These are phyloP conservation scores for Tausonia pullulans DNA, from an alignment of 1,284 basidiomycete genomes.

Conservation along the genomic window DNA sequence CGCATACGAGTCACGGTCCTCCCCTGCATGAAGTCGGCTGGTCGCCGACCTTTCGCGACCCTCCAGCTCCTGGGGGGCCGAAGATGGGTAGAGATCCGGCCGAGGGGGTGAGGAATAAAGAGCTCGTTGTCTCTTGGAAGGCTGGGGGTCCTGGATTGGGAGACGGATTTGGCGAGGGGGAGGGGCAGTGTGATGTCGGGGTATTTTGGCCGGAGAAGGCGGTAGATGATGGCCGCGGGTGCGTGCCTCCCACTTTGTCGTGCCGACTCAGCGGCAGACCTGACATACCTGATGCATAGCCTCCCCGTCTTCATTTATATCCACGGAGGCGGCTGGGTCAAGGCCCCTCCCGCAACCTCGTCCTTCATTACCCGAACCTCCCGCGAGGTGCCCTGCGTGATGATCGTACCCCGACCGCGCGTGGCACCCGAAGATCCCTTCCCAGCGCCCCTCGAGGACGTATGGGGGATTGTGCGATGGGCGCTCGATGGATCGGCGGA, in stretches of 20 bases:
- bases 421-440: slow-evolving; percentile 1
- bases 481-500: background rate
- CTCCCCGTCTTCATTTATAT: slow-evolving; percentile 4
- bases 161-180: background rate
- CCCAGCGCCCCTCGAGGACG: background rate
- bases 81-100: slow-evolving; percentile 4
- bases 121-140: background rate
- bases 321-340: slow-evolving; percentile 3
- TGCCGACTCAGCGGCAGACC: background rate
- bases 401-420: background rate
- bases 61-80: background rate
- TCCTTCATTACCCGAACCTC: slow-evolving; percentile 4
- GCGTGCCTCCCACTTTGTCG: background rate
- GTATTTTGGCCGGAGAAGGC: background rate
- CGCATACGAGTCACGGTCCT: background rate
- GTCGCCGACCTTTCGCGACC: background rate
- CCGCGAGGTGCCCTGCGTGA: background rate
- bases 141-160: background rate
- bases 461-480: background rate
- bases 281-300: background rate
- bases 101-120: background rate
- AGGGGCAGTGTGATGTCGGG: background rate
- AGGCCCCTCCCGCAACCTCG: background rate
- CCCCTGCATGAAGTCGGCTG: background rate
- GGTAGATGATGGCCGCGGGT: background rate